Base-by-base conservation (phyloP, 306 rosid genomes). In the Prunus davidiana region DNA sequence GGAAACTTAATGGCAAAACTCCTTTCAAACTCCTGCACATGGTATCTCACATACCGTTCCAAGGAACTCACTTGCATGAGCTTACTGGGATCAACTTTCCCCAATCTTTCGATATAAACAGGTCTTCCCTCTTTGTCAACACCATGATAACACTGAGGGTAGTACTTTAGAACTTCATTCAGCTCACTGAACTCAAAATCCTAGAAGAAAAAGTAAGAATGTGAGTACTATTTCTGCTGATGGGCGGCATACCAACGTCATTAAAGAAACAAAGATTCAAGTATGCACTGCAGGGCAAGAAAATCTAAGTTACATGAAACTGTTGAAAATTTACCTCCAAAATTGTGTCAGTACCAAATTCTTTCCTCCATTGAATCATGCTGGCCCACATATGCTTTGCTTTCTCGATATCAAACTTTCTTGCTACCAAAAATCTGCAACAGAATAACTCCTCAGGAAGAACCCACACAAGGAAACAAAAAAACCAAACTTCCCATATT, bases 351-450 rank as follows among this genome's bases (percentile, higher is more conserved):
- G 94, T 85, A 30, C 96, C 94, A 75, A 75, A 93, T 4, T 90
- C 96, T 82, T 80, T 87, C 94, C 98, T 88, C 98, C 98, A 93
- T 18, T 90, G 96, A 76, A 91, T 85, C 98, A 93, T 94, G 84
- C 86, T 88, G 61, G 89, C 82, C 98, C 98, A 94, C 98, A 91
- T 94, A 52, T 80, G 85, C 79, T 94, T 94, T 38, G 98, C 91
- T 78, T 86, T 90, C 73, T 94, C 98, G 47, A 86, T 82, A 79
- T 91, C 97, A 80, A 94, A 94, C 85, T 88, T 91, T 86, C 98
- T 91, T n/a, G 98, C 98, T 77, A 78, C 89, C 85, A 91, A 83
- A 86, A 94, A 91, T 85, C 98, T 94, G 84, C 76, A 87, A 78
- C 68, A 79, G 71, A 63, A 56, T 49, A 71, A 57, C 71, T 12